A percentile compares a stretch with the other conserved stretches of the same genome.
phyloP scores from a whole-genome alignment of 1,284 basidiomycete genomes.

The Papiliotrema fonsecae region DNA sequence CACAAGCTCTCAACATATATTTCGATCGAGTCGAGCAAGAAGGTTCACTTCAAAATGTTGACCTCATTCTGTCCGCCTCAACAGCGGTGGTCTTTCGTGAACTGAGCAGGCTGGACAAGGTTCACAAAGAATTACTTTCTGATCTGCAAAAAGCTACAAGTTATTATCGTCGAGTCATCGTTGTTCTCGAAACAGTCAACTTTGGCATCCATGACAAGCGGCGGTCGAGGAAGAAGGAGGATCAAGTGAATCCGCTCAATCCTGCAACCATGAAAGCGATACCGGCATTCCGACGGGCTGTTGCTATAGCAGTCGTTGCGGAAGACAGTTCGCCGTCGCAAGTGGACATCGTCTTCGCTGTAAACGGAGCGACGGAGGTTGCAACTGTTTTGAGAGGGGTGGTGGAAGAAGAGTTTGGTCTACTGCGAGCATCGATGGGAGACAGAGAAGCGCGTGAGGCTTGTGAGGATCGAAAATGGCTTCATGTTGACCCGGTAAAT shows the following conservation, averaged over 20 bases:
- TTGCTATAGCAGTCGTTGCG: not conserved
- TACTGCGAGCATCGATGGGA: not conserved
- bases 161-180: slow-evolving; percentile 8
- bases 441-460: slow-evolving; percentile 1
- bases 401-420: slow-evolving; percentile 5
- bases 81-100: slow-evolving; percentile 9
- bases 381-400: not conserved
- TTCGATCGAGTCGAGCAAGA: too few relatives aligned
- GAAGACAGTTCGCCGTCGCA: not conserved
- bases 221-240: not conserved
- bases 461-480: slow-evolving; percentile 4
- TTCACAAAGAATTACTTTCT: slow-evolving; percentile 1
- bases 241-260: not conserved
- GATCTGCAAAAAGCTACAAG: slow-evolving; percentile 3
- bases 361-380: slow-evolving; percentile 9
- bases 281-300: not conserved
- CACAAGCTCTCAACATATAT: not conserved
- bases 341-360: slow-evolving; percentile 10
- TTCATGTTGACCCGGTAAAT: slow-evolving; percentile 4
- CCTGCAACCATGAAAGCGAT: not conserved
- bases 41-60: slow-evolving; percentile 6
- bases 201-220: not conserved
- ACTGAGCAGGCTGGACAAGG: not conserved
- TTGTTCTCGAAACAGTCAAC: slow-evolving; percentile 12
- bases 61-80: slow-evolving; percentile 13